Base-by-base conservation (phyloP, 345 rosid species). In the Toxicodendron radicans region DNA sequence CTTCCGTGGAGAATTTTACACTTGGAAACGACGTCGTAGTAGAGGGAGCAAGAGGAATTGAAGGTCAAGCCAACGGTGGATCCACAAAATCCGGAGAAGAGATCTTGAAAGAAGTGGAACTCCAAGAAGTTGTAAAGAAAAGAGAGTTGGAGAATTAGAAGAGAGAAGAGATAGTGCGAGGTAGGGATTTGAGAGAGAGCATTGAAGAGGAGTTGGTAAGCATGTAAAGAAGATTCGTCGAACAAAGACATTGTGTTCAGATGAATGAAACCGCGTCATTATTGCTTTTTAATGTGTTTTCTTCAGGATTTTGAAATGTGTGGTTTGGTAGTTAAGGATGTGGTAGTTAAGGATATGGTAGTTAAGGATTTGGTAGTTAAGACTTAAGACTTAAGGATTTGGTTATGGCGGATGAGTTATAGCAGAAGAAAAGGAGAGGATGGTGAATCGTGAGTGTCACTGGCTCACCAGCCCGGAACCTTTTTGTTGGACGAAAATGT, bases 1-100 rank as follows among this genome's bases (percentile, higher is more conserved):
- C 93, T 89, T 79, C 88, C 92, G 41, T 86, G 93, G 67, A 94
- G 91, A 52, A 87, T 73, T 65, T 74, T 73, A 68, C 97, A 92
- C 51, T 83, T 84, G 68, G 98, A 94, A 73, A 88, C 88, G 24
- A 94, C 87, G 51, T 62, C 85, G 18, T 86, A 49, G 52, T 90
- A 92, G 66, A 92, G 65, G 51, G 76, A 83, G 7, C 93, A 88
- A 23, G 80, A 81, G 7, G 84, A 83, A 68, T 76, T 74, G 80
- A 64, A 88, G 11, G 83, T 83, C 68, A 94, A 74, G 41, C 57
- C 23, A n/a, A 89, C 78, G 5, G 82, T 79, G 60, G 76, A 73
- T 66, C 86, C 87, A 30, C 90, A 80, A 58, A 82, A 82, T 4
- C 83, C 83, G 30, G 82, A 68, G 70, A 85, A 46, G 16, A 82